Conservation (phyloP, 768 basidiomycete species). For the Daedaleopsis nitida region DNA sequence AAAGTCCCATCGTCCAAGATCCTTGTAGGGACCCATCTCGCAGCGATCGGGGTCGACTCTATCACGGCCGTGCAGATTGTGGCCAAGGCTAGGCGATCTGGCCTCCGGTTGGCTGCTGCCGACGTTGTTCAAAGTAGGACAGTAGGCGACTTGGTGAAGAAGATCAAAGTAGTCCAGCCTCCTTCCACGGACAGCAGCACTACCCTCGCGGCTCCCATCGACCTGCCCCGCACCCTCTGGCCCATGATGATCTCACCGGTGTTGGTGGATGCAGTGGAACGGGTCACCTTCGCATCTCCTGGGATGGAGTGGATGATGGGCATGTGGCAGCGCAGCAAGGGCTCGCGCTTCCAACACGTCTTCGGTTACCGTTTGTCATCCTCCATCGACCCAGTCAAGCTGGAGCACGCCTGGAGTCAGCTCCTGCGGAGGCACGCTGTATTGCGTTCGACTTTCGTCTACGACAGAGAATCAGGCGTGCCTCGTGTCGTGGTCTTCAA, state of each 20-base stretch:
- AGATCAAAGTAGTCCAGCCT: constrained; percentile 8
- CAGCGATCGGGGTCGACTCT: constrained; percentile 49
- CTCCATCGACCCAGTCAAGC: constrained; percentile 30
- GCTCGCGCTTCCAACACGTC: constrained; percentile 44
- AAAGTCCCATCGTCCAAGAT: constrained; percentile 35
- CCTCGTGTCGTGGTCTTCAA: constrained; percentile 31
- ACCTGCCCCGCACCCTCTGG: constrained; percentile 11
- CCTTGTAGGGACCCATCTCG: constrained; percentile 37
- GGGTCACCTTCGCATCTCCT: constrained; percentile 27
- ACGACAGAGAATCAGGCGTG: constrained; percentile 15
- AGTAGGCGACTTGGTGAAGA: constrained; percentile 31
- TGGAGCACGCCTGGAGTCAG: constrained; percentile 40
- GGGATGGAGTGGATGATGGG: constrained; percentile 42
- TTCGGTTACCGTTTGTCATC: constrained; percentile 42
- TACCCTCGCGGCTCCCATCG: background rate
- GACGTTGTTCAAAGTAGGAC: constrained; percentile 46
- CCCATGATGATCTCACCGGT: background rate
- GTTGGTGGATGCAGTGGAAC: constrained; percentile 16
- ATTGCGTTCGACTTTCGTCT: constrained; percentile 45
- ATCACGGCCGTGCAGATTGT: constrained; percentile 50
- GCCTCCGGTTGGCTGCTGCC: constrained; percentile 35
- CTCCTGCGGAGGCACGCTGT: constrained; percentile 40
- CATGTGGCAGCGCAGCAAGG: constrained; percentile 46
- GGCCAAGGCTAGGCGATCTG: constrained; percentile 40
- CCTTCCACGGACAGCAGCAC: background rate